Conservation (phyloP, 805 yeast genomes). For the Candida patagonica region DNA sequence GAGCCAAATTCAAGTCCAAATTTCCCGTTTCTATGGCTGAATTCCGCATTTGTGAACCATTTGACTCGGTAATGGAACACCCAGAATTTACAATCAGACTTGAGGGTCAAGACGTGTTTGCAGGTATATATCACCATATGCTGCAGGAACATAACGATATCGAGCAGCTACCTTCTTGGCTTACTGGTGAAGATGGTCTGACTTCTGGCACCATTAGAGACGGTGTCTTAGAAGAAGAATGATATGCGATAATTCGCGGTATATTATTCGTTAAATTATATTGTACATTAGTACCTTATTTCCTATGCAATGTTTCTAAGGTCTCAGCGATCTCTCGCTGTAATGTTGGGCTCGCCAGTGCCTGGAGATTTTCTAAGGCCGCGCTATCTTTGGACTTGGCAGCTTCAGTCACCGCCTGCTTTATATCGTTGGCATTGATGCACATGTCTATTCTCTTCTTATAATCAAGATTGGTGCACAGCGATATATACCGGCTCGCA, state of each 20-base stretch:
- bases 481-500: constrained; percentile 49
- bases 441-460: constrained; percentile 42
- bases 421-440: constrained; percentile 41
- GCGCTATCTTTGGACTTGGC: constrained; percentile 19
- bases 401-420: constrained; percentile 26
- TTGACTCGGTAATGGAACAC: neutral
- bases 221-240: too few relatives aligned
- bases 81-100: constrained; percentile 25
- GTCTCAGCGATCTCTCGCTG: constrained; percentile 11
- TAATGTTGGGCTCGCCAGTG: constrained; percentile 13
- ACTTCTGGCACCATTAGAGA: constrained; percentile 39
- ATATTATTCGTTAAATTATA: neutral
- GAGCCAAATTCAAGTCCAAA: constrained; percentile 6
- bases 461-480: constrained; percentile 39
- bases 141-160: constrained; percentile 41
- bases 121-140: constrained; percentile 65
- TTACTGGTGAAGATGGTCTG: constrained; percentile 65
- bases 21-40: constrained; percentile 13
- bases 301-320: constrained; percentile 2
- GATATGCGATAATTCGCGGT: neutral
- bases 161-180: constrained; percentile 58
- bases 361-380: constrained; percentile 15
- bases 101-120: constrained; percentile 65
- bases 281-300: neutral
- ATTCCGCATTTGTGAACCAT: constrained; percentile 7